Evolutionary conservation across 129 eudicot species (phyloP), one percentile per base, ranked within the genome.

Genomic region (Silybum marianum): DNA sequence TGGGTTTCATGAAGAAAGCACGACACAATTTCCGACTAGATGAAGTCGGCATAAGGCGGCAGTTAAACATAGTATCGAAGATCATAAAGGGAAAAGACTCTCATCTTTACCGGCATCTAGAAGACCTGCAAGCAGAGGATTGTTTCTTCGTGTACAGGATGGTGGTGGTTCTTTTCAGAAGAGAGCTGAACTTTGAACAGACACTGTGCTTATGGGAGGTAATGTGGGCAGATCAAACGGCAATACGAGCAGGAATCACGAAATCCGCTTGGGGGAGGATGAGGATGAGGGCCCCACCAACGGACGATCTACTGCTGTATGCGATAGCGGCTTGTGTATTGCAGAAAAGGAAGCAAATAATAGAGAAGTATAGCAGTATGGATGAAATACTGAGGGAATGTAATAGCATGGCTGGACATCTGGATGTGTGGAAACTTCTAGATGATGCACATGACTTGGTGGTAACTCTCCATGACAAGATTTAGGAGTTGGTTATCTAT

Each of bases 151-250:
- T 90, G 87, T 93, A 93, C 85, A 80, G 97, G 72, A 93, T 93
- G 97, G 97, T 93, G 82, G 95, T 93, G 51, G 97, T 93, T 66
- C 76, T 93, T 36, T 93, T 93, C 75, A 84, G 97, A 48, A 72
- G 95, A 69, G 97, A 92, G 85, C 80, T 92, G 21, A 87, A 65
- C 54, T 90, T 92, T 42, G 97, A 92, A 86, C 97, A 93, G 88
- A 90, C 97, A 0, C 83, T 93, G 66, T 93, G 97, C 76, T 86
- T 93, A 2, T 93, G 97, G 97, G 97, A 93, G 82, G 97, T 90
- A 44, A 93, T 93, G 92, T 93, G 97, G 97, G 93, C 97, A 6
- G 97, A 93, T 79, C 97, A 93, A 76, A 91, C 95, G 2, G 97
- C 97, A 9, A 84, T 93, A 66, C 69, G 97, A 81, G 93, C 95